A percentile compares a stretch with the other conserved stretches of the same genome.
Evolutionary conservation across 2,329 filamentous ascomycete genomes (phyloP).

Genomic region (Dichotomopilus funicola): DNA sequence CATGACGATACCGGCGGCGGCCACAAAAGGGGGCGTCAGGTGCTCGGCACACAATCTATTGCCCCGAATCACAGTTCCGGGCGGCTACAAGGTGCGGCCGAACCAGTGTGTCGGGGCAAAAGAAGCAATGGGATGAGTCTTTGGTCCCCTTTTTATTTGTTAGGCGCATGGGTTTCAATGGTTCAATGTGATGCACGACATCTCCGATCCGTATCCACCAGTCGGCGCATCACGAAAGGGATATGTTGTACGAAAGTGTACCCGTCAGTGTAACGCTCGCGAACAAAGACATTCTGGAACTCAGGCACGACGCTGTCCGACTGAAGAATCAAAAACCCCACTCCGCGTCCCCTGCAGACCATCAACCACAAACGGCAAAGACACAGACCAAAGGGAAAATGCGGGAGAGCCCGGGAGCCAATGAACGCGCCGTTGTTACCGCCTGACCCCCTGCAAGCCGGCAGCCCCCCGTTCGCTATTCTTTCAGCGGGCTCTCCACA

Average conservation of each 20-base stretch:
- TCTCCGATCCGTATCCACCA: too few species aligned
- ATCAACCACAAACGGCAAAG: not conserved
- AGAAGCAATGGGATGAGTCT: not conserved
- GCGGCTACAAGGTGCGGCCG: conserved; percentile 8
- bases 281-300: not conserved
- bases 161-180: not conserved
- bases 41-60: conserved; percentile 1
- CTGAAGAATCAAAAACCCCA: too few species aligned
- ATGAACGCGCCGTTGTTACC: conserved; percentile 15
- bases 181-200: not conserved
- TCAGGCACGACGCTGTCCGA: too few species aligned
- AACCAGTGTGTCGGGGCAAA: conserved; percentile 7
- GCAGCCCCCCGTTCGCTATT: conserved; percentile 6
- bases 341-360: conserved; percentile 6
- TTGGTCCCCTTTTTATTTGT: not conserved
- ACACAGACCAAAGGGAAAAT: not conserved
- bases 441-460: conserved; percentile 1
- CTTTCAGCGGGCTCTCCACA: conserved; percentile 2
- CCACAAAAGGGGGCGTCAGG: not conserved
- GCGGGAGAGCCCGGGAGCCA: conserved; percentile 10
- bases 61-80: not conserved
- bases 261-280: too few species aligned
- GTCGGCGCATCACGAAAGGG: too few species aligned
- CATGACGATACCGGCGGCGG: not conserved
- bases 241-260: too few species aligned